Percentiles rank a stretch among this genome's conserved stretches.
These are phyloP conservation scores for Ascomycota sp. DNA, from an alignment of 2,329 filamentous ascomycete genomes.

Conservation along the genomic window DNA sequence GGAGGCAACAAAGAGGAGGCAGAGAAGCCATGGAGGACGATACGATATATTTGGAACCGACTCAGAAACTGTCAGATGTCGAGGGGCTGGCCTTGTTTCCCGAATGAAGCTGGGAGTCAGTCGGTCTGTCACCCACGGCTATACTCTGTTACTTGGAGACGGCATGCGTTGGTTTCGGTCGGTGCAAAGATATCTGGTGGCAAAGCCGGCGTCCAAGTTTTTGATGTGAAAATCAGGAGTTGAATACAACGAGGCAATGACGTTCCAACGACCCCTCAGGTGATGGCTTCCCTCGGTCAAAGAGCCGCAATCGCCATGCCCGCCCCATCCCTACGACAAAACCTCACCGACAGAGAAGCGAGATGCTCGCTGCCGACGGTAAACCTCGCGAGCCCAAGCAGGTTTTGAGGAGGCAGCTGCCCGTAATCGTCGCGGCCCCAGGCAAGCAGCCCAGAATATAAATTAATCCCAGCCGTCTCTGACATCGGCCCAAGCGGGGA, in stretches of 20 bases:
- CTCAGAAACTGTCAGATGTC: conserved; percentile 53
- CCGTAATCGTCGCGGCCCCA: no score
- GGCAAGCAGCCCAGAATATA: no score
- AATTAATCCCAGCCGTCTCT: no score
- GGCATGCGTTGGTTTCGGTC: conserved; percentile 3
- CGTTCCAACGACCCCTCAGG: conserved; percentile 49
- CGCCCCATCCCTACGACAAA: no score
- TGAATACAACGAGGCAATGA: conserved; percentile 37
- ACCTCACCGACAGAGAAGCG: no score
- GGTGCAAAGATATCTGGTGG: conserved; percentile 62
- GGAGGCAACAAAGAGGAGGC: no score
- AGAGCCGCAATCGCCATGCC: conserved; percentile 88
- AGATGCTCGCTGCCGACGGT: no score
- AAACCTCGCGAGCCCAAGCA: no score
- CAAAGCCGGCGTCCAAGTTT: conserved; percentile 64
- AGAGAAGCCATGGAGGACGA: conserved; percentile 7
- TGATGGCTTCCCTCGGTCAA: conserved; percentile 40
- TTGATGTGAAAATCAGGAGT: conserved; percentile 32
- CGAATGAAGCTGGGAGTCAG: conserved; percentile 9
- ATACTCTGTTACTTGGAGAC: no score
- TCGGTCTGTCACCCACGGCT: no score
- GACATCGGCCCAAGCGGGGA: no score
- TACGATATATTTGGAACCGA: conserved; percentile 37
- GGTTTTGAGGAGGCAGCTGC: no score
- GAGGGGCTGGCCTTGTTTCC: conserved; percentile 23